phyloP scores from a whole-genome alignment of 306 rosid genomes.

The Oxytropis ochrocephala region DNA sequence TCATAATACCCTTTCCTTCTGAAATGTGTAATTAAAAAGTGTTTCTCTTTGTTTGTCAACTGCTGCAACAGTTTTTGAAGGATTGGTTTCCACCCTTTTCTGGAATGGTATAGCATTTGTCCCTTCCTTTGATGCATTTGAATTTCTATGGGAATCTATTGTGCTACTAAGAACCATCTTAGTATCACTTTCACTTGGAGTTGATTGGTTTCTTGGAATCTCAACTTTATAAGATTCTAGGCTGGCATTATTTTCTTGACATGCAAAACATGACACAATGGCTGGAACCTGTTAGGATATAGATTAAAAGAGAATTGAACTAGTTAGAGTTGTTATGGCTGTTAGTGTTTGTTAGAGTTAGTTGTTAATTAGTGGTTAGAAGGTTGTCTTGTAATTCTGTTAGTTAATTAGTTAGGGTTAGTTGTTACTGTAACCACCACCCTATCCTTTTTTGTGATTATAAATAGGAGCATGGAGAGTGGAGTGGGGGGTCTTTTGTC shows the following conservation, averaged over 20 bases:
- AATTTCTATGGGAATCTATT: constrained; percentile 26
- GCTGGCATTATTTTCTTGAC: constrained; percentile 39
- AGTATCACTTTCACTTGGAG: constrained; percentile 37
- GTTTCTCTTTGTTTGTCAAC: not conserved
- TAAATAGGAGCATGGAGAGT: no score
- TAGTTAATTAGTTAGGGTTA: no score
- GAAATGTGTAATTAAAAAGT: not conserved
- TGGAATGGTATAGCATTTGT: constrained; percentile 20
- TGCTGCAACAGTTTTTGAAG: constrained; percentile 22
- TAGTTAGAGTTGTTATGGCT: no score
- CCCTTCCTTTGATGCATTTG: constrained; percentile 46
- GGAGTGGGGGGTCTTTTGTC: no score
- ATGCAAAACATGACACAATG: constrained; percentile 52
- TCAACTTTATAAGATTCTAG: constrained; percentile 29
- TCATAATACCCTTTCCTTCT: no score
- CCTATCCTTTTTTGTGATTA: no score
- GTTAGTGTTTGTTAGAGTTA: no score
- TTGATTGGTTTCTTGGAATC: constrained; percentile 31
- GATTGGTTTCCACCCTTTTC: constrained; percentile 31
- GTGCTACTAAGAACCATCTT: constrained; percentile 20
- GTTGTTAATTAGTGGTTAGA: no score
- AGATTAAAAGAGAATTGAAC: no score
- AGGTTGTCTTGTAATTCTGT: no score
- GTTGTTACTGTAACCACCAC: no score
- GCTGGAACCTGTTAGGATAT: no score